Percentiles rank a stretch among this genome's conserved stretches.
Evolutionary conservation across 2,329 filamentous ascomycete genomes (phyloP).

Genomic region (Leptographium wingfieldii): DNA sequence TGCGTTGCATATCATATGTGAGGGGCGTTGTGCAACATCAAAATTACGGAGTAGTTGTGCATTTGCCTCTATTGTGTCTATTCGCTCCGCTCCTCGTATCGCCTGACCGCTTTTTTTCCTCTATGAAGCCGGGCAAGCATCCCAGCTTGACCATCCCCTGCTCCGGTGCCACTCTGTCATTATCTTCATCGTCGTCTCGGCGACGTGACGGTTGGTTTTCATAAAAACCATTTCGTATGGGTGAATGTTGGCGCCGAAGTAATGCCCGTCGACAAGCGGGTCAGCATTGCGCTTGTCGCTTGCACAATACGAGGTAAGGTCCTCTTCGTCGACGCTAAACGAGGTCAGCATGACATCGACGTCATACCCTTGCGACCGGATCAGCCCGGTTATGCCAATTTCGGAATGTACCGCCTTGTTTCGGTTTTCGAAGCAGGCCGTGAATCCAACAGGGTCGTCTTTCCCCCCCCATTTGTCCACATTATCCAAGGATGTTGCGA

Average conservation of each 20-base stretch:
- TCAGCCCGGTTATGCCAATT: slow-evolving; percentile 17
- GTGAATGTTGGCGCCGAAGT: slow-evolving; percentile 22
- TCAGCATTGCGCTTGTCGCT: slow-evolving; percentile 12
- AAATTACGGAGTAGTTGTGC: too few species aligned
- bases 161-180: slow-evolving; percentile 20
- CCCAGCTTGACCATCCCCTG: slow-evolving; percentile 15
- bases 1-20: too few species aligned
- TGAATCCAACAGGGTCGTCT: slow-evolving; percentile 17
- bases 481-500: slow-evolving; percentile 7
- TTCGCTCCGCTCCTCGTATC: too few species aligned
- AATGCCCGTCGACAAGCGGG: slow-evolving; percentile 15
- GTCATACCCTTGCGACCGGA: slow-evolving; percentile 19
- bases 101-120: too few species aligned
- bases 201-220: slow-evolving; percentile 21
- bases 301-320: slow-evolving; percentile 12
- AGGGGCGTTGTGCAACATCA: too few species aligned
- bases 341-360: slow-evolving; percentile 22
- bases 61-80: too few species aligned
- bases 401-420: slow-evolving; percentile 19
- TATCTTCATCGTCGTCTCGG: slow-evolving; percentile 15
- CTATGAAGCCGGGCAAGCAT: slow-evolving; percentile 8
- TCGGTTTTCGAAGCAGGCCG: slow-evolving; percentile 18
- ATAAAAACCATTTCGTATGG: slow-evolving; percentile 26
- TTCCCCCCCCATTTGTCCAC: slow-evolving; percentile 15
- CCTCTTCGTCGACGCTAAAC: slow-evolving; percentile 12